Conservation (phyloP, 768 basidiomycete genomes). For the Agaricus subrufescens region DNA sequence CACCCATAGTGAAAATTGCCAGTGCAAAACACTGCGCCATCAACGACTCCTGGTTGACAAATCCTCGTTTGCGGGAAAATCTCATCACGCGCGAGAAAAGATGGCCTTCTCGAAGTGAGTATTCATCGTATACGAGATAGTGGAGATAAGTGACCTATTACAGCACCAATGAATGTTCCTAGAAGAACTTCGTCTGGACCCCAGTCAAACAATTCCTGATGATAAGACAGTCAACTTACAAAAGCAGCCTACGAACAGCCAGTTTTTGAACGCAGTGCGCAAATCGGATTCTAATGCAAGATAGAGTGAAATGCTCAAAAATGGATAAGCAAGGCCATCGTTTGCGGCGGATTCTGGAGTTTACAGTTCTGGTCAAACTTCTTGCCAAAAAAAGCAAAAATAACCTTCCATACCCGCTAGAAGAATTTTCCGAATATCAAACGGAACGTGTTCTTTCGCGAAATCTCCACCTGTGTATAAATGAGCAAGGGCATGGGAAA, state of each 20-base stretch:
- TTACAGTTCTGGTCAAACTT: neutral
- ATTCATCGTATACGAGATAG: neutral
- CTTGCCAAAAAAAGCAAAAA: neutral
- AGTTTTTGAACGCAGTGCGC: slow-evolving; percentile 67
- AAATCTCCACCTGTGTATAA: slow-evolving; percentile 55
- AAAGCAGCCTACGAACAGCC: slow-evolving; percentile 70
- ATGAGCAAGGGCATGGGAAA: neutral
- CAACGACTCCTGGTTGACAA: slow-evolving; percentile 55
- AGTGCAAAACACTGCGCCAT: slow-evolving; percentile 76
- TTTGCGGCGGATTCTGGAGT: slow-evolving; percentile 81
- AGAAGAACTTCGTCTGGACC: slow-evolving; percentile 72
- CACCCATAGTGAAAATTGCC: slow-evolving; percentile 64
- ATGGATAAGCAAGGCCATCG: slow-evolving; percentile 94
- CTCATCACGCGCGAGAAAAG: slow-evolving; percentile 67
- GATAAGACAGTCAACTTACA: neutral
- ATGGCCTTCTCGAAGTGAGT: slow-evolving; percentile 37
- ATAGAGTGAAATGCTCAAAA: slow-evolving; percentile 83
- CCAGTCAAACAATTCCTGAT: neutral
- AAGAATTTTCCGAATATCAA: slow-evolving; percentile 73
- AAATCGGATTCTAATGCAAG: slow-evolving; percentile 66
- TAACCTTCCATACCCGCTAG: slow-evolving; percentile 36
- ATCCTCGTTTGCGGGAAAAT: slow-evolving; percentile 23
- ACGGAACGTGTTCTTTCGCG: slow-evolving; percentile 64
- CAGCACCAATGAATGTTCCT: slow-evolving; percentile 63
- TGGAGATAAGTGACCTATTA: slow-evolving; percentile 32